Conservation (phyloP, 345 rosid genomes). For the Gossypium anomalum region DNA sequence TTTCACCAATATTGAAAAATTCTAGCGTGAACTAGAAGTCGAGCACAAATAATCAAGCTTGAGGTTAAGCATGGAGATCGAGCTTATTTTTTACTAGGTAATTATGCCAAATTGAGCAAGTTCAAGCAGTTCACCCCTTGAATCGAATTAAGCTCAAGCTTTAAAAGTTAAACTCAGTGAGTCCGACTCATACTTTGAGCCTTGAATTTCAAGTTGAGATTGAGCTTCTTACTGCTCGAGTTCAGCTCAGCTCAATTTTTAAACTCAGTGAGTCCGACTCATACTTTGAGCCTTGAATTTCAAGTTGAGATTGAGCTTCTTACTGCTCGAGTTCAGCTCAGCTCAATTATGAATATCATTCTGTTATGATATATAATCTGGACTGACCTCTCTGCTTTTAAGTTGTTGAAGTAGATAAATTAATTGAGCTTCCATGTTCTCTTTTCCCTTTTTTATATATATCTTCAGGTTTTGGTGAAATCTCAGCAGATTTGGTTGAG, state of each 20-base stretch:
- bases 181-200: background rate
- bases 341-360: background rate
- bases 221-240: background rate
- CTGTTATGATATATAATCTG: background rate
- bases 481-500: constrained; percentile 71
- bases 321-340: background rate
- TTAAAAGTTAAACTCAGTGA: background rate
- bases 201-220: background rate
- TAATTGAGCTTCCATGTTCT: background rate
- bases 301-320: background rate
- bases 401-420: background rate
- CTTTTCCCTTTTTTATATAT: background rate
- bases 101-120: background rate
- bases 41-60: background rate
- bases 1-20: background rate
- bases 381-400: background rate
- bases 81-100: background rate
- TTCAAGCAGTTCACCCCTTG: background rate
- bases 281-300: background rate
- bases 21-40: background rate
- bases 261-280: background rate
- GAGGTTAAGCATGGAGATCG: background rate
- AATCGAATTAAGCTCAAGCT: background rate
- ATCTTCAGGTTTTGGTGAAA: constrained; percentile 77
- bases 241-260: background rate